phyloP scores from a whole-genome alignment of 441 rosid genomes.

The Omphalea diandra region DNA sequence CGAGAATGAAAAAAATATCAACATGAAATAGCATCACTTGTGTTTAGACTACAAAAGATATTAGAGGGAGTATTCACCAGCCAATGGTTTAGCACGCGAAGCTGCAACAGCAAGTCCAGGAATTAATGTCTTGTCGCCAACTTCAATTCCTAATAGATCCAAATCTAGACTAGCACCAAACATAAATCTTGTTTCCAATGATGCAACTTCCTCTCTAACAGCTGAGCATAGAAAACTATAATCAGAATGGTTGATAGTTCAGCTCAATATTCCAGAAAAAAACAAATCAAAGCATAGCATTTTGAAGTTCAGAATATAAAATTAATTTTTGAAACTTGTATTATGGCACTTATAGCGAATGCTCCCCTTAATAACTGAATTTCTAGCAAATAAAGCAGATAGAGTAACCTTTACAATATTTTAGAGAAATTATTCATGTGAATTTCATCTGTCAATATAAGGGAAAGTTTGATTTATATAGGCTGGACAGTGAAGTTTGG shows the following conservation, averaged over 20 bases:
- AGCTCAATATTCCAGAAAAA: neutral
- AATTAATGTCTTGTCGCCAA: slow-evolving; percentile 66
- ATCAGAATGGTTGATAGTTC: neutral
- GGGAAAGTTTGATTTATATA: neutral
- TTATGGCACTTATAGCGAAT: neutral
- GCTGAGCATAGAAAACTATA: slow-evolving; percentile 39
- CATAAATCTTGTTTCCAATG: slow-evolving; percentile 52
- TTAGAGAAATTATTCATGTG: neutral
- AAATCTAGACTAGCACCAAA: slow-evolving; percentile 88
- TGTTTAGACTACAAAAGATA: slow-evolving; percentile 5
- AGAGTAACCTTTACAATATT: too few relatives aligned
- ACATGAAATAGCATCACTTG: neutral
- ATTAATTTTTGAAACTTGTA: neutral
- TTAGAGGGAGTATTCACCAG: slow-evolving; percentile 47
- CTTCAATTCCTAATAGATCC: slow-evolving; percentile 88
- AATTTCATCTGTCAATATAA: neutral
- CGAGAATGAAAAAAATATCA: neutral
- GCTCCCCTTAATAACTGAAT: neutral
- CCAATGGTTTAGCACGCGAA: slow-evolving; percentile 85
- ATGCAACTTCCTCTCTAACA: slow-evolving; percentile 66
- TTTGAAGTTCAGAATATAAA: neutral
- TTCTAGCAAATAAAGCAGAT: neutral
- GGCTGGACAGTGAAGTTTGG: neutral
- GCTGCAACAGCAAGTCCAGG: slow-evolving; percentile 94
- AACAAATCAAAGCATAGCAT: neutral